Conservation (phyloP, 768 basidiomycete genomes). For the Russula sp. region DNA sequence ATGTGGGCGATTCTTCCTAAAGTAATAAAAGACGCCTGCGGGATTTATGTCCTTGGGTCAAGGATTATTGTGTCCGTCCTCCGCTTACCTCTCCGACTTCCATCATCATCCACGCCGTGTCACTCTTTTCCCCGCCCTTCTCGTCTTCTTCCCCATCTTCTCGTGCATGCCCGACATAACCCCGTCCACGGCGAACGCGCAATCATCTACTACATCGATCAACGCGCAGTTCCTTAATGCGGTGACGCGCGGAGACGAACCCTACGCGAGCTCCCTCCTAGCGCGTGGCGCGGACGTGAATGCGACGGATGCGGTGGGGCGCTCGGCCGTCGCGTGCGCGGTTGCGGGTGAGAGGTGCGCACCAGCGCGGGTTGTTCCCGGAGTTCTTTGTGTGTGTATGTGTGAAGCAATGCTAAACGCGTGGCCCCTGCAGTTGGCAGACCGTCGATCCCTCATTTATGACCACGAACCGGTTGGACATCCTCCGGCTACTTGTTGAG, state of each 20-base stretch:
- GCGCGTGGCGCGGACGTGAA: constrained; percentile 62
- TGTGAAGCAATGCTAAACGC: not conserved
- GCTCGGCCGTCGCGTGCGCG: constrained; percentile 59
- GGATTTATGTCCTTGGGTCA: not conserved
- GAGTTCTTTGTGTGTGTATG: not conserved
- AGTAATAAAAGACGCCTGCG: constrained; percentile 10
- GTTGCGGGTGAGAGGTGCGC: constrained; percentile 66
- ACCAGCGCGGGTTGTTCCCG: constrained; percentile 6
- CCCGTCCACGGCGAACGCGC: not conserved
- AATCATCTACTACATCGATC: not conserved
- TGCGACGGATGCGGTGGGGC: constrained; percentile 49
- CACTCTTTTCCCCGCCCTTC: not conserved
- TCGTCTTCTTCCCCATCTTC: not conserved
- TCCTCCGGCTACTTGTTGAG: constrained; percentile 47
- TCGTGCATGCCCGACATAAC: constrained; percentile 6
- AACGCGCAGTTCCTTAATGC: constrained; percentile 29
- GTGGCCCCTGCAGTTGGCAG: constrained; percentile 45
- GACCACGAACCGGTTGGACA: constrained; percentile 47
- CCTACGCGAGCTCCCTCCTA: constrained; percentile 47
- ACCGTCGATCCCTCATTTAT: constrained; percentile 61
- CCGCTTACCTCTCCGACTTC: constrained; percentile 1
- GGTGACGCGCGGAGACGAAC: constrained; percentile 49
- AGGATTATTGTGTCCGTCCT: not conserved
- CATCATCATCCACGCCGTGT: constrained; percentile 4
- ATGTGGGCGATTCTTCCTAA: constrained; percentile 2